Percentiles rank a stretch among this genome's conserved stretches.
Conservation (phyloP, 768 basidiomycete species). For the Pisolithus microcarpus region DNA sequence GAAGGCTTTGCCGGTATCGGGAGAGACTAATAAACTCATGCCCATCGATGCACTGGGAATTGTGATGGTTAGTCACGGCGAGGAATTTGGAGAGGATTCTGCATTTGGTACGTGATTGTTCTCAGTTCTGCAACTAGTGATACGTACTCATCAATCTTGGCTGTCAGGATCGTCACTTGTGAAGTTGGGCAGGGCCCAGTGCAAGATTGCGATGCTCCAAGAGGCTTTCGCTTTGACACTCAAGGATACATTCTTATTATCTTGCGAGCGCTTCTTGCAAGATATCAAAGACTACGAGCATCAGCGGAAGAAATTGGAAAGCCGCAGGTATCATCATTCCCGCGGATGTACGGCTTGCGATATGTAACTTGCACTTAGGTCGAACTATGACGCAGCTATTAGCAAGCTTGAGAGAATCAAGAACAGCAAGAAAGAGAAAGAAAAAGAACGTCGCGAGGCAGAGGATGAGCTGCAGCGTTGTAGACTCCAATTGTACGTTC, state of each 20-base stretch:
- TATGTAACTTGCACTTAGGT: conserved; percentile 32
- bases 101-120: conserved; percentile 47
- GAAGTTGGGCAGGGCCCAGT: conserved; percentile 75
- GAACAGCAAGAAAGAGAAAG: conserved; percentile 76
- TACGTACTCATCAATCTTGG: neutral
- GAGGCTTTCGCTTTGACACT: conserved; percentile 72
- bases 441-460: conserved; percentile 60
- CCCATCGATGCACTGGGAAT: conserved; percentile 75
- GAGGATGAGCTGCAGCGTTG: conserved; percentile 76
- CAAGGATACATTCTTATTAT: conserved; percentile 63
- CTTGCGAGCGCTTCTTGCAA: conserved; percentile 57
- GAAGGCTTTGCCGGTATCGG: conserved; percentile 56
- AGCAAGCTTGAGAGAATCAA: conserved; percentile 63
- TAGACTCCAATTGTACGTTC: conserved; percentile 65
- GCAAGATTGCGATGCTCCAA: conserved; percentile 78
- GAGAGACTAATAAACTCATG: conserved; percentile 61
- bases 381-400: conserved; percentile 71
- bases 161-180: conserved; percentile 60
- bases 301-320: conserved; percentile 82
- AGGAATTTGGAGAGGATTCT: conserved; percentile 73
- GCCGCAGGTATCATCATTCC: conserved; percentile 51
- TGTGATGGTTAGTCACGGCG: conserved; percentile 82
- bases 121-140: neutral
- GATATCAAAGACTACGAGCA: conserved; percentile 80
- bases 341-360: neutral